Percentiles rank a stretch among this genome's conserved stretches.
These are phyloP conservation scores for Colletotrichum sp. DNA, from an alignment of 2,329 filamentous ascomycete genomes.

Conservation along the genomic window DNA sequence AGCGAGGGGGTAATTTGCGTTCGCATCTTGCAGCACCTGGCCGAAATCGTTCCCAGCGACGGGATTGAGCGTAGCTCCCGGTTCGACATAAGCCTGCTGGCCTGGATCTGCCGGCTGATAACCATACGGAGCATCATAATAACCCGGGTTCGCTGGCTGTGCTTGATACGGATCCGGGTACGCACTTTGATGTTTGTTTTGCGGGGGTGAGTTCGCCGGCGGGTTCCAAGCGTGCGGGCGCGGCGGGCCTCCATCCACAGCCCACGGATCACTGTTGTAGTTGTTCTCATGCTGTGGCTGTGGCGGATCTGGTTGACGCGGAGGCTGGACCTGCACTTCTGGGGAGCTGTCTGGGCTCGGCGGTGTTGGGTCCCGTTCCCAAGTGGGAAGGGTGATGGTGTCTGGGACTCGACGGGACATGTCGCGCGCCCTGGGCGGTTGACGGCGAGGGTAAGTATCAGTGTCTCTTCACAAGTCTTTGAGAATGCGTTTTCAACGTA, in stretches of 20 bases:
- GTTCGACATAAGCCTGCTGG: background rate
- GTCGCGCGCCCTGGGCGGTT: background rate
- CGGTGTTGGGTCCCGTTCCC: background rate
- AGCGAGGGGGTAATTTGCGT: background rate
- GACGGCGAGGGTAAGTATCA: background rate
- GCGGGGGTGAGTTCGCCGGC: background rate
- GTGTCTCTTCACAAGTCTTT: background rate
- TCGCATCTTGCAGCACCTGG: background rate
- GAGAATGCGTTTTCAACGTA: background rate
- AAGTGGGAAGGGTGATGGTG: conserved; percentile 2
- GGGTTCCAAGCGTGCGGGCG: background rate
- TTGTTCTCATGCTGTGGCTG: background rate
- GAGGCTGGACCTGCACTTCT: background rate
- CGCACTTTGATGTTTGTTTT: background rate
- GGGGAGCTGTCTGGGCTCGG: background rate
- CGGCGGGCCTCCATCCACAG: background rate
- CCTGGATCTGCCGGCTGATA: background rate
- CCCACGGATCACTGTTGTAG: background rate
- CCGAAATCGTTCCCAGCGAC: fast-evolving
- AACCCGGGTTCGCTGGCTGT: background rate
- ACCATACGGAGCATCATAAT: background rate
- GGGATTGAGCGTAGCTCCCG: background rate
- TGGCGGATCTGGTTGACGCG: background rate
- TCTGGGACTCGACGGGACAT: background rate
- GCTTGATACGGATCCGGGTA: background rate